Evolutionary conservation across 805 yeast genomes (phyloP).

Genomic region (Hanseniaspora singularis): DNA sequence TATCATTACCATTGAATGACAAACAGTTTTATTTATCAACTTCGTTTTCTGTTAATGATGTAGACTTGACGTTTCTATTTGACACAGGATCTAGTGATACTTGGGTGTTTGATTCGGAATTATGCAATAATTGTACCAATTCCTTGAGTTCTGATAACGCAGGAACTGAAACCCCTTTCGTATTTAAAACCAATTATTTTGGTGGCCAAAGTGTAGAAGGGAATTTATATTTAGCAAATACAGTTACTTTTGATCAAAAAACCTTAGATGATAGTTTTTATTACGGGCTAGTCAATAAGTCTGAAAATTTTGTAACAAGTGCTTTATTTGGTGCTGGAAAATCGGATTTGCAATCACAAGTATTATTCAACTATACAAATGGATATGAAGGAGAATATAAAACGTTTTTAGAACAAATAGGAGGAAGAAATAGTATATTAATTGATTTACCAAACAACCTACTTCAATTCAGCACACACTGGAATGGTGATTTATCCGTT

Average conservation of each 20-base stretch:
- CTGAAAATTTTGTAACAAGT: neutral
- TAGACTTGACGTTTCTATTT: conserved; percentile 19
- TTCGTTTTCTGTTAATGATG: neutral
- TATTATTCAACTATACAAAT: conserved; percentile 3
- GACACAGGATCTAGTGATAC: conserved; percentile 29
- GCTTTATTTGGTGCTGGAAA: conserved; percentile 6
- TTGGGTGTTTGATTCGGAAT: conserved; percentile 21
- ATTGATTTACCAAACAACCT: neutral
- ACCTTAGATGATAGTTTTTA: neutral
- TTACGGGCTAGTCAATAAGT: neutral
- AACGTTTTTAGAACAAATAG: neutral
- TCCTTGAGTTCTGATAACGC: conserved; percentile 32
- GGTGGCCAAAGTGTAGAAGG: conserved; percentile 8
- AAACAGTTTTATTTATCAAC: conserved; percentile 6
- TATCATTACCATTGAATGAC: neutral
- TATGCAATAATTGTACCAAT: conserved; percentile 18
- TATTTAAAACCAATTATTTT: conserved; percentile 20
- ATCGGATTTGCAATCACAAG: conserved; percentile 5
- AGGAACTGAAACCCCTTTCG: conserved; percentile 21
- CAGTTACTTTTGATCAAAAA: neutral
- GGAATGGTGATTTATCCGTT: conserved; percentile 3
- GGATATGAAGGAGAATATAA: neutral
- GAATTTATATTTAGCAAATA: neutral
- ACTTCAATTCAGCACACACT: neutral
- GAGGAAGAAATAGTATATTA: conserved; percentile 1